Conservation (phyloP, 495 filamentous ascomycete species). For the Achaetomiella virescens region DNA sequence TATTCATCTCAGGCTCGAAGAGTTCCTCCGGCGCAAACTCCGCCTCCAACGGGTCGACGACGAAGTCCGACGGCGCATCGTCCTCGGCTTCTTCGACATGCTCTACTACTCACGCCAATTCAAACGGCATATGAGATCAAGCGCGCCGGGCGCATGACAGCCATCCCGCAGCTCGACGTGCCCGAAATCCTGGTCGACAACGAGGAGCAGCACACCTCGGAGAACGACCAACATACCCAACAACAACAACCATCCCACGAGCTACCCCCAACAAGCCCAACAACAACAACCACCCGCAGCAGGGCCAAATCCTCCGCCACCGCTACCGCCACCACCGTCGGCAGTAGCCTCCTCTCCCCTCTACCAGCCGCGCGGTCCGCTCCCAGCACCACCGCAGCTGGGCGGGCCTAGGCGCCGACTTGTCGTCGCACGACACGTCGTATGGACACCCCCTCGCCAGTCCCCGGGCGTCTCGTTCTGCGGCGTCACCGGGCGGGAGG, state of each 20-base stretch:
- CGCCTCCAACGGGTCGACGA: constrained; percentile 95
- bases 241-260: background rate
- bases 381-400: constrained; percentile 32
- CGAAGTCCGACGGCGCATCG: constrained; percentile 78
- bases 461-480: constrained; percentile 22
- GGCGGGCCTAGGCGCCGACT: constrained; percentile 33
- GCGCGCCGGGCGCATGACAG: constrained; percentile 65
- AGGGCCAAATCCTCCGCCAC: constrained; percentile 2
- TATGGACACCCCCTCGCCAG: constrained; percentile 39
- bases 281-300: constrained; percentile 15
- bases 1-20: constrained; percentile 65
- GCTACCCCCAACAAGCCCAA: constrained; percentile 2
- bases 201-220: constrained; percentile 31
- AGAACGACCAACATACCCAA: background rate
- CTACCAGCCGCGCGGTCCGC: constrained; percentile 23
- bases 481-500: background rate
- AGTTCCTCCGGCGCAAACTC: constrained; percentile 86
- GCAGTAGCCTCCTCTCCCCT: constrained; percentile 30
- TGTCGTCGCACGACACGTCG: constrained; percentile 38
- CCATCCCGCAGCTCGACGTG: constrained; percentile 71
- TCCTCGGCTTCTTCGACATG: constrained; percentile 93
- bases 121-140: constrained; percentile 61
- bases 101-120: constrained; percentile 82
- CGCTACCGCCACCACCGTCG: background rate
- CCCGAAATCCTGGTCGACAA: constrained; percentile 89